Evolutionary conservation across 768 basidiomycete species (phyloP).

Genomic region (Lentinula boryana): DNA sequence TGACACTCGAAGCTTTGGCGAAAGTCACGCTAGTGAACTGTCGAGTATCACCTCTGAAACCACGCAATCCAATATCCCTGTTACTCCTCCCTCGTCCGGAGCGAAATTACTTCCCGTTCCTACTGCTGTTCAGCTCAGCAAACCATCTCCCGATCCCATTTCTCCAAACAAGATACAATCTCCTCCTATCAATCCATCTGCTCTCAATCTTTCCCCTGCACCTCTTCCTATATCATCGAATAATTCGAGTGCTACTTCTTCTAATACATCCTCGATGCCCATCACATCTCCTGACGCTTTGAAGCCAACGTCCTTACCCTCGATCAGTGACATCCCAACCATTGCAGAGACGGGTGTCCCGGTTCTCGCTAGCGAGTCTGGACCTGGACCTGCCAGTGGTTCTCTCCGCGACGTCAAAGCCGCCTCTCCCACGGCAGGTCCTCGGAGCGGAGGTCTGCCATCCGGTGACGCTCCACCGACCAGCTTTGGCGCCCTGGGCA

Average conservation of each 20-base stretch:
- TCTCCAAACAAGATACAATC: conserved; percentile 17
- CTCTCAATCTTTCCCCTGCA: conserved; percentile 34
- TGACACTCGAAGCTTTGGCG: conserved; percentile 79
- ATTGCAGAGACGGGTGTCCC: conserved; percentile 77
- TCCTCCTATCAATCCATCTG: conserved; percentile 18
- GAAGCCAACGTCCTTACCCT: conserved; percentile 22
- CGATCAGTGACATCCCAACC: conserved; percentile 39
- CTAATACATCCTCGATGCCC: conserved; percentile 12
- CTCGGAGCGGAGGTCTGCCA: conserved; percentile 23
- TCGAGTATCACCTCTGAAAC: conserved; percentile 37
- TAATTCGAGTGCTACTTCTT: conserved; percentile 4
- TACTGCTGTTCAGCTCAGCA: conserved; percentile 5
- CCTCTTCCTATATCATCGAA: conserved; percentile 21
- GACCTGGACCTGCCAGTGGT: conserved; percentile 64
- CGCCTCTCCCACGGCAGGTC: conserved; percentile 28
- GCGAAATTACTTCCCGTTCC: conserved; percentile 11
- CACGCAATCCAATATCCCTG: conserved; percentile 28
- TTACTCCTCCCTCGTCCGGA: conserved; percentile 34
- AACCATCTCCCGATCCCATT: conserved; percentile 4
- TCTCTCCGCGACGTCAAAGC: conserved; percentile 48
- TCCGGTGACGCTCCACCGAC: conserved; percentile 20
- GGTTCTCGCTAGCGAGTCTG: conserved; percentile 48
- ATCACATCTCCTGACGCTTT: conserved; percentile 22
- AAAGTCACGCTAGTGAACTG: conserved; percentile 75
- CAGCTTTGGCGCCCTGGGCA: conserved; percentile 22